Evolutionary conservation across 352 stramenopile species (phyloP).

Genomic region (Pythium sp.): DNA sequence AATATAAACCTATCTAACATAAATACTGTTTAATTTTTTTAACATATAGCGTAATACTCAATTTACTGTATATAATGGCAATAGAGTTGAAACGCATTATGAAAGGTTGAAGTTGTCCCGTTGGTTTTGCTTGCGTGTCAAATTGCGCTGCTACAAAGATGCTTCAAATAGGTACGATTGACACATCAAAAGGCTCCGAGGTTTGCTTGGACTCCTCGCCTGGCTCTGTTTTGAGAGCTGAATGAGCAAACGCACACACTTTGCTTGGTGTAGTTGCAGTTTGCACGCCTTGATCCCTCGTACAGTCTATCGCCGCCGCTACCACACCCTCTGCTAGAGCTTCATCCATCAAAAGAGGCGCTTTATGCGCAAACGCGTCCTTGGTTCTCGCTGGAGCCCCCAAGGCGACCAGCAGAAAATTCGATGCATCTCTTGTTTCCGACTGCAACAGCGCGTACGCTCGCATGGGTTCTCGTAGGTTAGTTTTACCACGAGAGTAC

Average conservation of each 20-base stretch:
- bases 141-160: not conserved
- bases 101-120: not conserved
- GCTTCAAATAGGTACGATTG: constrained; percentile 6
- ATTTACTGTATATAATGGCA: not conserved
- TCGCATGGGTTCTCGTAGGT: not conserved
- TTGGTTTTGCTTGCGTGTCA: constrained; percentile 10
- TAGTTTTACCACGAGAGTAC: too few relatives aligned
- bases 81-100: not conserved
- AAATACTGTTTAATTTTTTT: not conserved
- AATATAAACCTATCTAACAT: not conserved
- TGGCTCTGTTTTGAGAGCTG: not conserved
- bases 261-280: not conserved
- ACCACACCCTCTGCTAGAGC: not conserved
- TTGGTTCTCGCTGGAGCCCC: not conserved
- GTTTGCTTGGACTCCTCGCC: too few relatives aligned
- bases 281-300: not conserved
- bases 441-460: not conserved
- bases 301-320: not conserved
- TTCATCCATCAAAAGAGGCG: not conserved
- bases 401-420: not conserved
- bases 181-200: not conserved
- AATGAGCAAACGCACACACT: not conserved
- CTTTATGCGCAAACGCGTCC: not conserved
- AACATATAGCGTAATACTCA: not conserved
- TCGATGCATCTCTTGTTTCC: not conserved